A percentile compares a stretch with the other conserved stretches of the same genome.
These are phyloP conservation scores for Talaromyces islandicus DNA, from an alignment of 2,329 filamentous ascomycete species.

Conservation along the genomic window DNA sequence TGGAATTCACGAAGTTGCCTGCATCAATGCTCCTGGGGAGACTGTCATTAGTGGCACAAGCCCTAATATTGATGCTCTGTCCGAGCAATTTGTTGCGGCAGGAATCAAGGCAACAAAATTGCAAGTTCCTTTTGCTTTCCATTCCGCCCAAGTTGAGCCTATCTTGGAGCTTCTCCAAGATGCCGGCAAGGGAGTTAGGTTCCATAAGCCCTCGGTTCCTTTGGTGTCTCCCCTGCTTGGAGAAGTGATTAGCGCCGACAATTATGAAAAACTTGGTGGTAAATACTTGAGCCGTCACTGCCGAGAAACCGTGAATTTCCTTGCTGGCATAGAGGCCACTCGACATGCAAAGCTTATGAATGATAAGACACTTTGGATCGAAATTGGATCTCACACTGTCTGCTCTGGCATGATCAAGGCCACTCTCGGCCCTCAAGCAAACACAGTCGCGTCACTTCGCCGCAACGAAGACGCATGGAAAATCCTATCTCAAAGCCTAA, in stretches of 20 bases:
- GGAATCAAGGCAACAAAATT: slow-evolving; percentile 37
- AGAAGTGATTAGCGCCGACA: slow-evolving; percentile 33
- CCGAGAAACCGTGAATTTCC: slow-evolving; percentile 43
- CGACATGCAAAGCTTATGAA: slow-evolving; percentile 14
- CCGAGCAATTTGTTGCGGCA: slow-evolving; percentile 27
- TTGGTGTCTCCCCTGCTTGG: slow-evolving; percentile 44
- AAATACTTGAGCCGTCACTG: slow-evolving; percentile 37
- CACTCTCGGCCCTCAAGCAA: slow-evolving; percentile 20
- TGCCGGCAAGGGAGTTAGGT: slow-evolving; percentile 31
- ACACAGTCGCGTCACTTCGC: slow-evolving; percentile 34
- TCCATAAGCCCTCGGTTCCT: slow-evolving; percentile 35
- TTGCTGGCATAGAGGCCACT: slow-evolving; percentile 30
- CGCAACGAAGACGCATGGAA: slow-evolving; percentile 37
- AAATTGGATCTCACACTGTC: slow-evolving; percentile 45
- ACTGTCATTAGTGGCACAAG: slow-evolving; percentile 38
- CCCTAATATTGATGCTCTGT: slow-evolving; percentile 30
- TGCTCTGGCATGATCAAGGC: slow-evolving; percentile 41
- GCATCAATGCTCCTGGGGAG: slow-evolving; percentile 39
- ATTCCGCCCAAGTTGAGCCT: slow-evolving; percentile 42
- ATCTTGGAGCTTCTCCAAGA: slow-evolving; percentile 38
- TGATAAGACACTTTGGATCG: slow-evolving; percentile 34
- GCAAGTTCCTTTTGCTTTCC: slow-evolving; percentile 42
- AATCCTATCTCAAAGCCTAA: slow-evolving; percentile 7
- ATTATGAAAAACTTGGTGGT: slow-evolving; percentile 26
- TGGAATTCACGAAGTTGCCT: slow-evolving; percentile 25